Base-by-base conservation (phyloP, 176 grass and related monocot genomes). In the Ensete ventricosum region DNA sequence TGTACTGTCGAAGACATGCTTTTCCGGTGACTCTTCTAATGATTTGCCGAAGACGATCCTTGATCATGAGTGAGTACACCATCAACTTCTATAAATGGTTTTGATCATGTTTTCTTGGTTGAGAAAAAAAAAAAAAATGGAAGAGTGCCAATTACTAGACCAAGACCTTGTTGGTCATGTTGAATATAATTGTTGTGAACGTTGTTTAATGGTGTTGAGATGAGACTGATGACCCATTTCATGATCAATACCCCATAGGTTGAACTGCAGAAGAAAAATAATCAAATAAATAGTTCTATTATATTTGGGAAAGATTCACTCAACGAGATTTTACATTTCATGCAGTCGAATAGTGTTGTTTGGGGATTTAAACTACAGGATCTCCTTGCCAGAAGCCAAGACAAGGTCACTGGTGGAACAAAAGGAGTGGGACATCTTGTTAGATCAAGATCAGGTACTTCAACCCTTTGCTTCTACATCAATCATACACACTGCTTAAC, bases 351-450 rank as follows among this genome's bases (percentile, higher is more conserved):
- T 91, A 25, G 73, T 99, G 77, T 79, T 94, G 83, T 84, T 99
- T 8, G 95, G 95, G 4, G 95, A 99, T 84, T 81, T 99, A 77
- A 98, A 98, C 80, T 99, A 99, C 78, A 81, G 95, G 73, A 94
- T 99, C 83, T 91, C 86, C 10, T 63, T 94, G 65, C 86, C 86
- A 55, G 88, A 91, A 76, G 25, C 67, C 14, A 79, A 91, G 78
- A 94, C 81, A 16, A 84, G 84, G 53, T 79, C 62, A 20, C 81
- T 94, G 62, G 84, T 99, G 76, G 73, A 84, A 80, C 80, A 82
- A 62, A 87, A 85, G 88, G 82, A 80, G 75, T 99, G 95, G 95
- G 55, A 55, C 58, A 82, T 77, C 58, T 75, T 99, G 78, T 72
- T 94, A 67, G 82, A 89, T 70, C 86, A 87, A 8, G 95, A 98